Evolutionary conservation across 805 yeast genomes (phyloP).

Genomic region (Spathaspora boniae): DNA sequence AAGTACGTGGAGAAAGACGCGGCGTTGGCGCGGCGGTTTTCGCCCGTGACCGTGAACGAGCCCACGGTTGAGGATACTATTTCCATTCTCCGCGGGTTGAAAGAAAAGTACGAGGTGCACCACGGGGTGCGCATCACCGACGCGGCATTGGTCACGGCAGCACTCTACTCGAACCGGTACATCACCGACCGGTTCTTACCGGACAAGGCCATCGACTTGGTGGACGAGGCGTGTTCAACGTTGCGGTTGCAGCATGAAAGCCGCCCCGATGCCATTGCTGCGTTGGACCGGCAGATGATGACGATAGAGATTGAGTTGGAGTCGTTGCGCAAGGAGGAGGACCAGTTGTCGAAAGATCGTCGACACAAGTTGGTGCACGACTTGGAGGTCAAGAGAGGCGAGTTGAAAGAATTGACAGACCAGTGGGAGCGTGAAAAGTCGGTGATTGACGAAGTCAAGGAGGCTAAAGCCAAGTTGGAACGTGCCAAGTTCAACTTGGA

Average conservation of each 20-base stretch:
- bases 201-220: conserved; percentile 94
- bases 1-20: conserved; percentile 95
- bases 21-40: conserved; percentile 91
- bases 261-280: conserved; percentile 91
- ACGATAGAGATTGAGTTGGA: conserved; percentile 94
- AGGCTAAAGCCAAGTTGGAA: conserved; percentile 78
- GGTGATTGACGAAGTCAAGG: conserved; percentile 73
- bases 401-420: conserved; percentile 66
- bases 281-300: conserved; percentile 83
- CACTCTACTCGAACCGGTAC: conserved; percentile 83
- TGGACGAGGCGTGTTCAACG: conserved; percentile 97
- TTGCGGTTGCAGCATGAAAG: conserved; percentile 93
- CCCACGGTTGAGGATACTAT: conserved; percentile 91
- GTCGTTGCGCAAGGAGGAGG: conserved; percentile 89
- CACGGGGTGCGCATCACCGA: conserved; percentile 96
- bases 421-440: conserved; percentile 84
- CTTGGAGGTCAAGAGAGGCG: conserved; percentile 58
- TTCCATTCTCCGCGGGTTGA: conserved; percentile 86
- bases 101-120: conserved; percentile 93
- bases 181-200: conserved; percentile 90
- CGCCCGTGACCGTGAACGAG: conserved; percentile 80
- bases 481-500: conserved; percentile 81
- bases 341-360: conserved; percentile 76
- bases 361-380: conserved; percentile 69
- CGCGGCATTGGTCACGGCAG: conserved; percentile 90